A percentile compares a stretch with the other conserved stretches of the same genome.
Conservation (phyloP, 1,139 yeast species). For the Pichia sp. region DNA sequence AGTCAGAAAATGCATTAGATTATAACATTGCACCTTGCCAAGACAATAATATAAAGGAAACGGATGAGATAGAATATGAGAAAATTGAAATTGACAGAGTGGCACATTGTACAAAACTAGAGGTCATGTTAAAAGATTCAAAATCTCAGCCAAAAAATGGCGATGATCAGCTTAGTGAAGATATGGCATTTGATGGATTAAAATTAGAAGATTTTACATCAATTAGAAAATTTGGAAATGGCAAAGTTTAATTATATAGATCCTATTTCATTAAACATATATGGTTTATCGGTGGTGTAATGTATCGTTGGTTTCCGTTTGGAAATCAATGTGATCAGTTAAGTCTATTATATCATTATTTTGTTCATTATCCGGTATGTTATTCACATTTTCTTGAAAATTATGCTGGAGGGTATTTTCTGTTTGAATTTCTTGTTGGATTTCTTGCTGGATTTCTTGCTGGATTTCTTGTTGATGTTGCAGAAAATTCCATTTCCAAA, state of each 20-base stretch:
- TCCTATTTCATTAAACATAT: neutral
- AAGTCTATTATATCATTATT: neutral
- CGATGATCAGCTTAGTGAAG: slow-evolving; percentile 1
- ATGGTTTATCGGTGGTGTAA: slow-evolving; percentile 1
- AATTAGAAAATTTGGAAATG: slow-evolving; percentile 10
- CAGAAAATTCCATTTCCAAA: slow-evolving; percentile 26
- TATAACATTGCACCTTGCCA: neutral
- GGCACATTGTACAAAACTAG: slow-evolving; percentile 7
- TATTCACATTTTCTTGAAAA: neutral
- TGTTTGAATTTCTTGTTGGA: neutral
- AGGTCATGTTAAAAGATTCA: slow-evolving; percentile 10
- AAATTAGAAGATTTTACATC: slow-evolving; percentile 16
- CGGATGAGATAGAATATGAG: slow-evolving; percentile 2
- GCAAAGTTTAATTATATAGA: neutral
- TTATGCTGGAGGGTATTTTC: neutral
- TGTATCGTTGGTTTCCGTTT: slow-evolving; percentile 7
- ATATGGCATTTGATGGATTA: slow-evolving; percentile 16
- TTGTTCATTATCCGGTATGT: neutral
- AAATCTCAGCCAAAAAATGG: neutral
- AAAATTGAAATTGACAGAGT: slow-evolving; percentile 9
- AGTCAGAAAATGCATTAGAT: neutral
- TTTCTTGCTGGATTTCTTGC: neutral
- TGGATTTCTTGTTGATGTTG: neutral
- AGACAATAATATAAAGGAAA: neutral
- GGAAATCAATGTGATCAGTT: neutral